phyloP scores from a whole-genome alignment of 2,329 filamentous ascomycete genomes.

The Diplodia scrobiculata region DNA sequence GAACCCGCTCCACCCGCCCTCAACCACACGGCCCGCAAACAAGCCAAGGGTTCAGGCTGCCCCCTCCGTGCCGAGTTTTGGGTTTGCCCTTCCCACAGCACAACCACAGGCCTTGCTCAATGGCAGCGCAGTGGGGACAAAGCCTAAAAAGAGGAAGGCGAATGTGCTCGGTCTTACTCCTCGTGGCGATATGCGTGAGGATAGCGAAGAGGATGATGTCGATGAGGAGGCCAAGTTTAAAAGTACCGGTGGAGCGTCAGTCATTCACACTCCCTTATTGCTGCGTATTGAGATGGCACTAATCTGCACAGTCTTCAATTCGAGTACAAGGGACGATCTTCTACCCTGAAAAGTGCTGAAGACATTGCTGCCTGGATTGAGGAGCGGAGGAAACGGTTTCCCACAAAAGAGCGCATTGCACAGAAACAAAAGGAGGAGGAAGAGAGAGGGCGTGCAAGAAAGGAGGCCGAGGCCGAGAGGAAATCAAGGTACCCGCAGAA shows the following conservation, averaged over 20 bases:
- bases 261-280: slow-evolving; percentile 32
- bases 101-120: background rate
- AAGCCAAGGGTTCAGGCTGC: slow-evolving; percentile 30
- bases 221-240: slow-evolving; percentile 65
- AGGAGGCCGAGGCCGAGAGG: slow-evolving; percentile 14
- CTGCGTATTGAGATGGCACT: slow-evolving; percentile 31
- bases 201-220: slow-evolving; percentile 65
- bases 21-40: background rate
- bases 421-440: slow-evolving; percentile 59
- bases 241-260: slow-evolving; percentile 58
- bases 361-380: slow-evolving; percentile 80
- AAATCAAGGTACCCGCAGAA: slow-evolving; percentile 10
- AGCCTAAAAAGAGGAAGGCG: slow-evolving; percentile 70
- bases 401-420: slow-evolving; percentile 70
- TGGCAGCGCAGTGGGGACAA: slow-evolving; percentile 1
- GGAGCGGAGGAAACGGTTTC: slow-evolving; percentile 77
- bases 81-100: slow-evolving; percentile 38
- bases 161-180: slow-evolving; percentile 73
- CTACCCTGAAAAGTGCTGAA: slow-evolving; percentile 57
- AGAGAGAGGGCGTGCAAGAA: slow-evolving; percentile 33
- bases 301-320: slow-evolving; percentile 42
- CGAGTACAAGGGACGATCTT: slow-evolving; percentile 59
- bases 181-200: slow-evolving; percentile 50
- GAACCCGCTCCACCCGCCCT: background rate
- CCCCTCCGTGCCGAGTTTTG: slow-evolving; percentile 43